phyloP scores from a whole-genome alignment of 2,329 filamentous ascomycete genomes.

The Hymenoscyphus repandus region DNA sequence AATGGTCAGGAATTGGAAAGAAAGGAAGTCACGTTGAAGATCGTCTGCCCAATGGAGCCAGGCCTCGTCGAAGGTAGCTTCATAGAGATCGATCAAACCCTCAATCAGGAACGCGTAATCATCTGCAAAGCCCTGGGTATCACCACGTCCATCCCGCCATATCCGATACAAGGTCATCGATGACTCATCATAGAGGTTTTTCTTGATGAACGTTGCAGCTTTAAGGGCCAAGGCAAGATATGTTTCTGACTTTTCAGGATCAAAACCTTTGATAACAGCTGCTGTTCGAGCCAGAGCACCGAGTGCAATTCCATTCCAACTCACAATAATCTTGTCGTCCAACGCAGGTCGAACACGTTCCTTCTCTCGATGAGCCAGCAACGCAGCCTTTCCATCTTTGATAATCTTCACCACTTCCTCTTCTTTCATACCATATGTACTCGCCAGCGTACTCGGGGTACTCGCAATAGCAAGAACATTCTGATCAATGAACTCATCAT shows the following conservation, averaged over 20 bases:
- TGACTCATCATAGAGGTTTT: slow-evolving; percentile 64
- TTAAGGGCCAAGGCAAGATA: slow-evolving; percentile 63
- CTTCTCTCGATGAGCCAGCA: slow-evolving; percentile 66
- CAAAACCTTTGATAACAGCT: slow-evolving; percentile 58
- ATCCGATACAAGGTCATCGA: slow-evolving; percentile 65
- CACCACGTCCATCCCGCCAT: slow-evolving; percentile 61
- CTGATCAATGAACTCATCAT: slow-evolving; percentile 91
- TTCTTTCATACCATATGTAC: slow-evolving; percentile 67
- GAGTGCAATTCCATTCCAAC: slow-evolving; percentile 87
- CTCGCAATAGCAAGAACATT: slow-evolving; percentile 76
- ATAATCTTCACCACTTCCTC: slow-evolving; percentile 66
- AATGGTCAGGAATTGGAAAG: neutral
- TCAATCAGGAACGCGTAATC: slow-evolving; percentile 89
- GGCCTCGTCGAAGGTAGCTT: slow-evolving; percentile 69
- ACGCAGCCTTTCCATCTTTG: slow-evolving; percentile 57
- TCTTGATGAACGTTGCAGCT: slow-evolving; percentile 67
- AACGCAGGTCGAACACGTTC: slow-evolving; percentile 72
- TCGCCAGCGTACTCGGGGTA: slow-evolving; percentile 63
- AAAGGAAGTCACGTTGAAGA: slow-evolving; percentile 57
- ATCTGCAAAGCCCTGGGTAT: slow-evolving; percentile 75
- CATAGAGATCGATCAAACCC: slow-evolving; percentile 78
- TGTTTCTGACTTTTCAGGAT: slow-evolving; percentile 48
- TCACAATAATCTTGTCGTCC: slow-evolving; percentile 83
- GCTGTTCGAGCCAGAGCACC: slow-evolving; percentile 72
- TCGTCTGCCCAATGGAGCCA: slow-evolving; percentile 77